A percentile compares a stretch with the other conserved stretches of the same genome.
phyloP scores from a whole-genome alignment of 495 filamentous ascomycete genomes.

The Thozetella sp. region DNA sequence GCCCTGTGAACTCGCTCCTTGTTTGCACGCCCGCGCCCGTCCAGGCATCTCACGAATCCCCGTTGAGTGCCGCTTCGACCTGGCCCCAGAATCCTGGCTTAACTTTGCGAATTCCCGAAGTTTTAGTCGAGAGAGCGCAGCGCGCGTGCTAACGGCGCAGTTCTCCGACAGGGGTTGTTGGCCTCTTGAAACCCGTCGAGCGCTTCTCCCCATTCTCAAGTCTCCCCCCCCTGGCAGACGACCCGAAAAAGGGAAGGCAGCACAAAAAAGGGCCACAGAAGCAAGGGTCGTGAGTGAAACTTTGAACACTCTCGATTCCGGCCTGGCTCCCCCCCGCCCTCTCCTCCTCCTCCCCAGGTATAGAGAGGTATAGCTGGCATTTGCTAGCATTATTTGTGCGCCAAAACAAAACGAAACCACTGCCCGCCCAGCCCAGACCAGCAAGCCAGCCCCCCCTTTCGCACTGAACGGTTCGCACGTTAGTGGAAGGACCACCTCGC shows the following conservation, averaged over 20 bases:
- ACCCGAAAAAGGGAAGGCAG: constrained; percentile 10
- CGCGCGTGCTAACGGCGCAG: not conserved
- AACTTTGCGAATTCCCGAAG: too few species aligned
- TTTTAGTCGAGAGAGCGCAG: too few species aligned
- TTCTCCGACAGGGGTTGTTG: constrained; percentile 19
- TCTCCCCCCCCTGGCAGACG: constrained; percentile 11
- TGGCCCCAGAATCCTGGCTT: not conserved
- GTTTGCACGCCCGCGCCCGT: not conserved
- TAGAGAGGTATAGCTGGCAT: not conserved
- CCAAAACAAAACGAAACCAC: constrained; percentile 1
- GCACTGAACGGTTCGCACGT: too few species aligned
- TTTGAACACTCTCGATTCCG: constrained; percentile 2
- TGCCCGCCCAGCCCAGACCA: not conserved
- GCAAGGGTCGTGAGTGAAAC: constrained; percentile 14
- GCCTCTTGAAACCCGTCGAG: constrained; percentile 22
- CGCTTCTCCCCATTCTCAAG: constrained; percentile 1
- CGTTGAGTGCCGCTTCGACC: not conserved
- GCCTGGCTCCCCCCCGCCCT: too few species aligned
- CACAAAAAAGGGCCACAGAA: too few species aligned
- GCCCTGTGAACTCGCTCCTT: not conserved
- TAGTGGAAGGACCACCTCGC: too few species aligned
- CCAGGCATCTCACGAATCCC: not conserved
- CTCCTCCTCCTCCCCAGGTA: too few species aligned
- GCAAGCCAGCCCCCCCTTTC: not conserved
- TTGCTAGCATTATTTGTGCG: constrained; percentile 4